Base-by-base conservation (phyloP, 2,329 filamentous ascomycete genomes). In the Aspergillus ibericus region DNA sequence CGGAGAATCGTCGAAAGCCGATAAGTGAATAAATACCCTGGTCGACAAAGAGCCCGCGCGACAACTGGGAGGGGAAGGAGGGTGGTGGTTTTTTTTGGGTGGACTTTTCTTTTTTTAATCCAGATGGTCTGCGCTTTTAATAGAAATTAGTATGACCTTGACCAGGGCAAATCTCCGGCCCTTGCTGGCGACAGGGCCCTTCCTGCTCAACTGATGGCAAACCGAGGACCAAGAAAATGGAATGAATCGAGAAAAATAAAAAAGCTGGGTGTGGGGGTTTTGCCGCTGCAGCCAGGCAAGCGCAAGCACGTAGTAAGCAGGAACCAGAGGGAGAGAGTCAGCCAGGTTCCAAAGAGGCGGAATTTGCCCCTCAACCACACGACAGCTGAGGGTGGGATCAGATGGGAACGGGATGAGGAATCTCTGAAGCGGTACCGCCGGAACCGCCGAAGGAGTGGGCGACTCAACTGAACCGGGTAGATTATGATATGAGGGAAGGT, bases 231-330 rank as follows among this genome's bases (percentile, higher is more conserved):
- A 27, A 53, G 34, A 32, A 50, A 48, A 40, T 34, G 52, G 48
- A 52, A 51, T 40, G 48, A 46, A 47, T 56, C 53, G 51, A 51
- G 53, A 55, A 48, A 56, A 55, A 55, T 34, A 58, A 46, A 56
- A 58, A 57, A 56, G 61, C 60, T 60, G 52, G 58, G 53, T 66
- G 64, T 68, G 63, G 66, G 63, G 66, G 55, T 58, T 63, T 66
- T 62, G 61, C 63, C 61, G 68, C 71, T 73, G 71, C 70, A 66
- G 63, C 70, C 70, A 66, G 70, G 66, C 68, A 71, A 63, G 62
- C 61, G 68, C 64, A 53, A 34, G 59, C 56, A 46, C 36, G 29
- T 46, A 53, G 44, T 22, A 29, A 48, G 32, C 9, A 25, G 54
- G 56, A 27, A 40, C 13, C 15, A 53, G 34, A 47, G 44, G 34